These are phyloP conservation scores for Trichoderma erinaceum DNA, from an alignment of 495 filamentous ascomycete genomes.

Conservation along the genomic window DNA sequence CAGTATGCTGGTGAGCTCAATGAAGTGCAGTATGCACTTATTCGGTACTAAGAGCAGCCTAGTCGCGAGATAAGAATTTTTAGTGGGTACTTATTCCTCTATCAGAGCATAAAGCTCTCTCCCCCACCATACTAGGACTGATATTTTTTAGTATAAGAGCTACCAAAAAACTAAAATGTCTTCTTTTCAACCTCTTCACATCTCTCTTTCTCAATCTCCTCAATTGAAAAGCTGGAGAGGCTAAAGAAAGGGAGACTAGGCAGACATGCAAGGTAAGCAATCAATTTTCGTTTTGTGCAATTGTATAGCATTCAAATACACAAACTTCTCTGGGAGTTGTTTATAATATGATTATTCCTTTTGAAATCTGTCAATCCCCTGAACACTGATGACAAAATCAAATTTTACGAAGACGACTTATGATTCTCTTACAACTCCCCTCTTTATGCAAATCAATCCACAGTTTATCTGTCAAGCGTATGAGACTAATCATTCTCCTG, in stretches of 20 bases:
- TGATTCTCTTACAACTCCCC: conserved; percentile 16
- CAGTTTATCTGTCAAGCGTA: neutral
- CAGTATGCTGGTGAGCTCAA: neutral
- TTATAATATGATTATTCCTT: conserved; percentile 34
- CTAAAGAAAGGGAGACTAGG: neutral
- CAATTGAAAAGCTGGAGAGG: neutral
- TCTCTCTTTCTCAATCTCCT: neutral
- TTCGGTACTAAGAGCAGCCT: neutral
- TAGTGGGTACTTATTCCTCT: neutral
- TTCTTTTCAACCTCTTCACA: neutral
- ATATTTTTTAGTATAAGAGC: conserved; percentile 4
- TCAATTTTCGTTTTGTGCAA: neutral
- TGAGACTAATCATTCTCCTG: neutral
- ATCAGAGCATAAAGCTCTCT: neutral
- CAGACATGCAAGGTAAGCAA: conserved; percentile 7
- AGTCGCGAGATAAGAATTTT: neutral
- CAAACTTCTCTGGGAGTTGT: neutral
- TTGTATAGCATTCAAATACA: neutral
- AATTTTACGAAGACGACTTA: conserved; percentile 24
- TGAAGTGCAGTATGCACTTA: neutral
- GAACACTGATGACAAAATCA: conserved; percentile 32
- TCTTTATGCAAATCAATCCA: neutral
- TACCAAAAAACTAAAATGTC: neutral
- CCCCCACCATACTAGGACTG: neutral
- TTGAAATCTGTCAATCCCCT: conserved; percentile 43